Conservation (phyloP, 2,329 filamentous ascomycete species). For the Ophiostoma sp. region DNA sequence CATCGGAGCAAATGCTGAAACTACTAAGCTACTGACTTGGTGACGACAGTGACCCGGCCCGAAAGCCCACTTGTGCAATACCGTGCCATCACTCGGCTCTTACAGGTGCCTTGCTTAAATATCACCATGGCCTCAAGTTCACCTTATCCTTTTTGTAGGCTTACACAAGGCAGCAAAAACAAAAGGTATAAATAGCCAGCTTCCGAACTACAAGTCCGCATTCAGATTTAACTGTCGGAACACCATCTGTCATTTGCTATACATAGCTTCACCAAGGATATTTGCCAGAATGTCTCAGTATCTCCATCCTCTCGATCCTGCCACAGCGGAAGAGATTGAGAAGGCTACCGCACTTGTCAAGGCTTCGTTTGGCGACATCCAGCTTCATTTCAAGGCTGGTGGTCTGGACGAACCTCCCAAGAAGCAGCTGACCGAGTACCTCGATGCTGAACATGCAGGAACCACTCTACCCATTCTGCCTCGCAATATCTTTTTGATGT, state of each 20-base stretch:
- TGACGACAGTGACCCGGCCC: neutral
- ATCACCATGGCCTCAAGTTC: neutral
- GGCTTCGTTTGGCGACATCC: slow-evolving; percentile 50
- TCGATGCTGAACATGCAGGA: slow-evolving; percentile 40
- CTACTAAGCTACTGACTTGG: neutral
- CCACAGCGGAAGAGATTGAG: slow-evolving; percentile 52
- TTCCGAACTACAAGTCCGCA: neutral
- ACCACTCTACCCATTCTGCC: slow-evolving; percentile 38
- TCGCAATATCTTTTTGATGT: slow-evolving; percentile 51
- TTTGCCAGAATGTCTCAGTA: neutral
- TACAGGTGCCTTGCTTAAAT: neutral
- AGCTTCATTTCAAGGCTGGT: slow-evolving; percentile 58
- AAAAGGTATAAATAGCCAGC: neutral
- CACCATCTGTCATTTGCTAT: neutral
- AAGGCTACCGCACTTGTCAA: slow-evolving; percentile 45
- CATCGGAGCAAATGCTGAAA: neutral
- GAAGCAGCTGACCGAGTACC: slow-evolving; percentile 45
- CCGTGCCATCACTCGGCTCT: neutral
- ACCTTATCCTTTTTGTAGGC: neutral
- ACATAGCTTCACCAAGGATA: neutral
- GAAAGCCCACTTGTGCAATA: neutral
- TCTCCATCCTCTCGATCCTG: slow-evolving; percentile 55
- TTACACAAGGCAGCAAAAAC: neutral
- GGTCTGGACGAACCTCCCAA: slow-evolving; percentile 54
- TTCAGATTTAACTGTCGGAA: neutral